Conservation (phyloP, 2,329 filamentous ascomycete genomes). For the Lecanoromycetidae sp. region DNA sequence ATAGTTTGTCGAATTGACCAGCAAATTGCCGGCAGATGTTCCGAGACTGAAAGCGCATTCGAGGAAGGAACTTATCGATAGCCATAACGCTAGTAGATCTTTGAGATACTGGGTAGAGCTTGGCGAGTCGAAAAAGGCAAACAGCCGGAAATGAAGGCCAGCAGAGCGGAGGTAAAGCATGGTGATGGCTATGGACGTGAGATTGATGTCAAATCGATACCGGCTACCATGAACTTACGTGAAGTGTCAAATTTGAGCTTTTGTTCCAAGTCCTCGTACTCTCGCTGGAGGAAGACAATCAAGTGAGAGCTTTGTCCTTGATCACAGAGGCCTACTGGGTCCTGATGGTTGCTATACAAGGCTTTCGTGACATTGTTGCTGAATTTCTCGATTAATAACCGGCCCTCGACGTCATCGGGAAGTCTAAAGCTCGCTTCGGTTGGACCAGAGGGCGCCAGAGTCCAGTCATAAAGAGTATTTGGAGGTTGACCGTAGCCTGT, state of each 20-base stretch:
- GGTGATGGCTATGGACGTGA: slow-evolving; percentile 29
- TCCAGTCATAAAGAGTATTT: slow-evolving; percentile 50
- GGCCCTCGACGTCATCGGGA: slow-evolving; percentile 39
- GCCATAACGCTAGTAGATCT: slow-evolving; percentile 34
- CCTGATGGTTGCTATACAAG: slow-evolving; percentile 44
- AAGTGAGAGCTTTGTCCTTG: slow-evolving; percentile 34
- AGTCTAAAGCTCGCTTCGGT: slow-evolving; percentile 37
- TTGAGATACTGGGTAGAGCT: slow-evolving; percentile 34
- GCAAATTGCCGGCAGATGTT: slow-evolving; percentile 32
- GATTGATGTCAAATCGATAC: background rate
- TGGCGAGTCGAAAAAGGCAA: slow-evolving; percentile 39
- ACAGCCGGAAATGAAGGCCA: slow-evolving; percentile 36
- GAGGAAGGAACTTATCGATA: slow-evolving; percentile 35
- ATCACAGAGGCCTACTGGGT: slow-evolving; percentile 40
- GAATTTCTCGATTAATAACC: slow-evolving; percentile 47
- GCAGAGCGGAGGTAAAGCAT: slow-evolving; percentile 36
- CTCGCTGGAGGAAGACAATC: slow-evolving; percentile 34
- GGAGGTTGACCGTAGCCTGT: slow-evolving; percentile 59
- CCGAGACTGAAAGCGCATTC: slow-evolving; percentile 36
- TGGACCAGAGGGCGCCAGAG: slow-evolving; percentile 26
- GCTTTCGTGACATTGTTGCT: slow-evolving; percentile 45
- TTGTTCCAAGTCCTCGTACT: slow-evolving; percentile 38
- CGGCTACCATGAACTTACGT: background rate
- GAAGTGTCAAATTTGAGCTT: slow-evolving; percentile 2
- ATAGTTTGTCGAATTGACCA: slow-evolving; percentile 47